These are phyloP conservation scores for Globisporangium nodosum DNA, from an alignment of 352 stramenopile genomes.

Conservation along the genomic window DNA sequence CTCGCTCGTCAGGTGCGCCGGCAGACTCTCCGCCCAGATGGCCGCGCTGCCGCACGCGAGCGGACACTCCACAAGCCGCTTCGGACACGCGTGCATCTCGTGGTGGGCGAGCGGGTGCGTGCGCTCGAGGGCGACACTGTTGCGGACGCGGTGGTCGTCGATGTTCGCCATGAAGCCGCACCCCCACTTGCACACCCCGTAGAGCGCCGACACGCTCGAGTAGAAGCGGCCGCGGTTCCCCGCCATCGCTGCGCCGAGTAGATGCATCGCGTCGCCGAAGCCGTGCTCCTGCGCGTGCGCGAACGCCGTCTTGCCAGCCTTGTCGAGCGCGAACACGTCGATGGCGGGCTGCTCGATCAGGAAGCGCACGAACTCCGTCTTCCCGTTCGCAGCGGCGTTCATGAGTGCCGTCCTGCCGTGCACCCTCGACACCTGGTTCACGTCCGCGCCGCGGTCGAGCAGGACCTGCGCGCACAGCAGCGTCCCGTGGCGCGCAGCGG, in stretches of 20 bases:
- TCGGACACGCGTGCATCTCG: conserved; percentile 37
- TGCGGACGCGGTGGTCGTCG: conserved; percentile 21
- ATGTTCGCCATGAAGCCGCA: conserved; percentile 46
- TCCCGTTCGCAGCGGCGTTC: conserved; percentile 41
- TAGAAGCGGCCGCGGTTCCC: conserved; percentile 33
- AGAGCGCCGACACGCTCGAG: conserved; percentile 29
- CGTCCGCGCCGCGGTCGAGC: conserved; percentile 39
- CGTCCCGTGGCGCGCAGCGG: conserved; percentile 39
- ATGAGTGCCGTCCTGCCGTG: conserved; percentile 52
- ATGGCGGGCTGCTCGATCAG: conserved; percentile 31
- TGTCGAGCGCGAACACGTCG: conserved; percentile 33
- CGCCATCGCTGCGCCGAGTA: conserved; percentile 42
- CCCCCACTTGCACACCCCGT: conserved; percentile 57
- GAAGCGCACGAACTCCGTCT: conserved; percentile 46
- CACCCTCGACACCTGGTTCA: conserved; percentile 32
- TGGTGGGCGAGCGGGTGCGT: conserved; percentile 39
- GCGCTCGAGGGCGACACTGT: conserved; percentile 21
- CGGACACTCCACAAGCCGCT: conserved; percentile 46
- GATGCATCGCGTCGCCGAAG: conserved; percentile 22
- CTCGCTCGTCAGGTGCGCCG: conserved; percentile 22
- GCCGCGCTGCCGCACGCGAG: conserved; percentile 16
- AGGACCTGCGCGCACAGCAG: conserved; percentile 46
- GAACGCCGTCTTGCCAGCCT: conserved; percentile 31
- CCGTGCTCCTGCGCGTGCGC: conserved; percentile 26
- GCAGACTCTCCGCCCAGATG: conserved; percentile 49